Conservation (phyloP, 495 filamentous ascomycete species). For the Geopyxis carbonaria region DNA sequence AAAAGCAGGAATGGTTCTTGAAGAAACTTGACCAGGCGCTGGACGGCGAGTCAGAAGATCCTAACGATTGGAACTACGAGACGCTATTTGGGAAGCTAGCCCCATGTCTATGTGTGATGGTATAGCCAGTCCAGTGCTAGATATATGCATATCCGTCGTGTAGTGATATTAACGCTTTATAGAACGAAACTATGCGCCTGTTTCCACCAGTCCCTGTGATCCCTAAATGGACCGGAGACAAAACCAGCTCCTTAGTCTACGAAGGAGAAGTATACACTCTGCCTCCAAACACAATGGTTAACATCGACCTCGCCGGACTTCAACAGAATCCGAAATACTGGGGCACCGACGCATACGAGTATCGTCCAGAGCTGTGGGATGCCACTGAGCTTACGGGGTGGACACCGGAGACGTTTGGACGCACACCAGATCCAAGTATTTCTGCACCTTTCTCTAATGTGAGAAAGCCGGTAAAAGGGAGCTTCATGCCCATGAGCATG, state of each 20-base stretch:
- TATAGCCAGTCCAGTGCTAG: too few relatives aligned
- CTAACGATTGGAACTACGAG: slow-evolving; percentile 27
- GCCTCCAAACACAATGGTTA: slow-evolving; percentile 26
- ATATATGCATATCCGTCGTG: too few relatives aligned
- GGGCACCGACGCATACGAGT: slow-evolving; percentile 26
- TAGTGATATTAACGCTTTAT: slow-evolving; percentile 1
- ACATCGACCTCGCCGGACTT: slow-evolving; percentile 26
- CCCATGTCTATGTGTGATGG: slow-evolving; percentile 24
- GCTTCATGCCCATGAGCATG: slow-evolving; percentile 22
- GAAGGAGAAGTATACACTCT: slow-evolving; percentile 22
- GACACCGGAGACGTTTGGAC: background rate
- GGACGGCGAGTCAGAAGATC: slow-evolving; percentile 10
- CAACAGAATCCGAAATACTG: slow-evolving; percentile 33
- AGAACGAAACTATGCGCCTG: slow-evolving; percentile 32
- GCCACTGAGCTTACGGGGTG: background rate
- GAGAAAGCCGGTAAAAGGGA: background rate
- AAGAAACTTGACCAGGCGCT: slow-evolving; percentile 31
- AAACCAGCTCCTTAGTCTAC: slow-evolving; percentile 15
- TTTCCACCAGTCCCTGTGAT: slow-evolving; percentile 28
- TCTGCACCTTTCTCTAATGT: too few relatives aligned
- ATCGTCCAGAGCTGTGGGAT: slow-evolving; percentile 20
- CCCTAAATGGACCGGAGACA: slow-evolving; percentile 24
- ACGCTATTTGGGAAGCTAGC: slow-evolving; percentile 13
- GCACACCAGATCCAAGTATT: too few relatives aligned
- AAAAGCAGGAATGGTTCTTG: slow-evolving; percentile 30